These are phyloP conservation scores for Diaporthe sp. DNA, from an alignment of 2,329 filamentous ascomycete species.

Conservation along the genomic window DNA sequence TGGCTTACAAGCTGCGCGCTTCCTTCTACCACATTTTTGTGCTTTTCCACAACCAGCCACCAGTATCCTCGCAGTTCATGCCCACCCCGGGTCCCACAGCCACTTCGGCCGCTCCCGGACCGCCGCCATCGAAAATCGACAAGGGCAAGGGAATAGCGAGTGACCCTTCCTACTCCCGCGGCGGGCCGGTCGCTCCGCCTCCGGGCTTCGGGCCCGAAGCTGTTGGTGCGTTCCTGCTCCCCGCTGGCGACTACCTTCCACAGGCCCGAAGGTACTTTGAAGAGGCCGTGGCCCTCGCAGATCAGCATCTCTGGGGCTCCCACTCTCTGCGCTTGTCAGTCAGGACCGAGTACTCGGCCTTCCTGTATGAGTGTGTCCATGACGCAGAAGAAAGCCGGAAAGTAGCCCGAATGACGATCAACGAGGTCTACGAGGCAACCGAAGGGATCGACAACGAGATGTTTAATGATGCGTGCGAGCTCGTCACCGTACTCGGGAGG, in stretches of 20 bases:
- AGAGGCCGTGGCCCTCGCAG: constrained; percentile 81
- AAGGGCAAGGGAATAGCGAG: constrained; percentile 66
- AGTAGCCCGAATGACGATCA: constrained; percentile 85
- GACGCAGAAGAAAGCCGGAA: constrained; percentile 82
- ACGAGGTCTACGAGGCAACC: constrained; percentile 90
- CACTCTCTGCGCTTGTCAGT: constrained; percentile 91
- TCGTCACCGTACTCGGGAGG: constrained; percentile 87
- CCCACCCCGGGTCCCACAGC: constrained; percentile 62
- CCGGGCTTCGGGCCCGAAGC: constrained; percentile 66
- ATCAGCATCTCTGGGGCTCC: constrained; percentile 83
- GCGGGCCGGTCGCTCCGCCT: constrained; percentile 70
- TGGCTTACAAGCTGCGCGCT: constrained; percentile 91
- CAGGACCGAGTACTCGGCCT: constrained; percentile 92
- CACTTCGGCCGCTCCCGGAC: constrained; percentile 47
- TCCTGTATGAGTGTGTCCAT: constrained; percentile 92
- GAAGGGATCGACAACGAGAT: constrained; percentile 97
- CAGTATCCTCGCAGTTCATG: constrained; percentile 74
- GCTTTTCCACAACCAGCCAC: constrained; percentile 92
- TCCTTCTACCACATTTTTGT: constrained; percentile 98
- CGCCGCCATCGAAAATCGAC: constrained; percentile 55
- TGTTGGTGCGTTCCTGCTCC: constrained; percentile 82
- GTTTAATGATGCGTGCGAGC: constrained; percentile 90
- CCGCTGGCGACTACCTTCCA: constrained; percentile 84
- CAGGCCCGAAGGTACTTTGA: constrained; percentile 86
- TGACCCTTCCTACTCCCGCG: constrained; percentile 57